These are phyloP conservation scores for Neurospora intermedia DNA, from an alignment of 495 filamentous ascomycete genomes.

Conservation along the genomic window DNA sequence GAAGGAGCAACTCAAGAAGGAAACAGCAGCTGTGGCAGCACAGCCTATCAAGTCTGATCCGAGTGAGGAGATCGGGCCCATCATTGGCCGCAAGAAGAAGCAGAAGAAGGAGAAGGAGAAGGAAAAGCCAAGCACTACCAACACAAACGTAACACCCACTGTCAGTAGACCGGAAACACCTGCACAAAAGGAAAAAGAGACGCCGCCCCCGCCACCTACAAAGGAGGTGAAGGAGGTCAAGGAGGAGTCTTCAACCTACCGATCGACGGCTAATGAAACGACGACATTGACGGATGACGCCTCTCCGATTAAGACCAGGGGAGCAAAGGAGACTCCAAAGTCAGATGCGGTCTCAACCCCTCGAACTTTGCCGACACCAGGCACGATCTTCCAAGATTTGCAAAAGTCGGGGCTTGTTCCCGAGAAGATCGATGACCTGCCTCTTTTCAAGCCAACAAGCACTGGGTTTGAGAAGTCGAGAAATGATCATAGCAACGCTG, in stretches of 20 bases:
- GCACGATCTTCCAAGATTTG: slow-evolving; percentile 25
- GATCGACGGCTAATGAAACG: slow-evolving; percentile 23
- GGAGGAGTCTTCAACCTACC: slow-evolving; percentile 22
- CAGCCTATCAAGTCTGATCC: slow-evolving; percentile 44
- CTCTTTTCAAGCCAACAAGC: slow-evolving; percentile 23
- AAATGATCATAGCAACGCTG: slow-evolving; percentile 6
- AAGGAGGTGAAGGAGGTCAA: slow-evolving; percentile 26
- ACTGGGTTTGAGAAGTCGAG: slow-evolving; percentile 12
- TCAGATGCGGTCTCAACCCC: slow-evolving; percentile 7
- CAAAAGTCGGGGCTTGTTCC: slow-evolving; percentile 12
- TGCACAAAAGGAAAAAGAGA: slow-evolving; percentile 10
- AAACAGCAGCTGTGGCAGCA: slow-evolving; percentile 34
- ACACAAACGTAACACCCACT: slow-evolving; percentile 18
- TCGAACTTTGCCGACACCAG: slow-evolving; percentile 23
- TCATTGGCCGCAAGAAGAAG: slow-evolving; percentile 84
- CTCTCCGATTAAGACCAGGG: slow-evolving; percentile 2
- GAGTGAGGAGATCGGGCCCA: slow-evolving; percentile 62
- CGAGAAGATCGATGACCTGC: slow-evolving; percentile 19
- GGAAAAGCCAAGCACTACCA: slow-evolving; percentile 25
- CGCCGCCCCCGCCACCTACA: slow-evolving; percentile 18
- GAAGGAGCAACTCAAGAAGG: slow-evolving; percentile 57
- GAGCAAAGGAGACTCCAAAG: slow-evolving; percentile 6
- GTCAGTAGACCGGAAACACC: slow-evolving; percentile 29
- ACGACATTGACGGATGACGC: slow-evolving; percentile 21
- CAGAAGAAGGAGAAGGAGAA: slow-evolving; percentile 61